Base-by-base conservation (phyloP, 2,329 filamentous ascomycete species). In the Amylocarpus encephaloides region DNA sequence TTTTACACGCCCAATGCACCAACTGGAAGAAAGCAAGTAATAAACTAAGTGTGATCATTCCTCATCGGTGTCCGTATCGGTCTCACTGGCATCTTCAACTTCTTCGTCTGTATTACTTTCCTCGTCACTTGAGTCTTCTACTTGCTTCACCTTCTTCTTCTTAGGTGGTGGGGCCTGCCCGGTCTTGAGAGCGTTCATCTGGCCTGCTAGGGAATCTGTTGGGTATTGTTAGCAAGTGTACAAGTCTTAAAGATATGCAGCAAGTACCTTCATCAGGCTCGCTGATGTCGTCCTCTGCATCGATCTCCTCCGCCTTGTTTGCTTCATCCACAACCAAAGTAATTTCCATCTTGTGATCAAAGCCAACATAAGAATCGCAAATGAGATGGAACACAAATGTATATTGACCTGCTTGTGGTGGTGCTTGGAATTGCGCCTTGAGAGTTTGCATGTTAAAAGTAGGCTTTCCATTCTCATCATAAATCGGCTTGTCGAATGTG, bases 361-460 rank as follows among this genome's bases (percentile, higher is more conserved):
- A 89, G 41, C 93, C 93, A 41, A 98, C 77, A 63, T 98, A 98
- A 65, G 88, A 91, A 70, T 98, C 93, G 65, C 91, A 96, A 48
- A 97, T 77, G 56, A 96, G 75, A 68, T 97, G 86, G 83, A 97
- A 87, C 54, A 90, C 86, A 66, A 98, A 98, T 1, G 87, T 91
- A 72, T 95, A 98, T 68, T 91, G 86, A 41, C 92, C 93, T 5
- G 88, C 80, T 66, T 95, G 88, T 19, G 92, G 90, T 39, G 93
- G 93, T 1, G 93, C 92, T 58, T 92, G 88, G 69, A 98, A 98
- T 68, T 96, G 89, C 68, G 94, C 92, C 76, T 95, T 97, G 64
- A 97, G 76, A 2, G 93, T 98, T 69, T 97, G 91, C 72, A 98
- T 85, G 63, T 91, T 85, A 72, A 88, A 98, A 2, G 93, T 97